These are phyloP conservation scores for Nasturtium officinale DNA, from an alignment of 345 rosid species.

Conservation along the genomic window DNA sequence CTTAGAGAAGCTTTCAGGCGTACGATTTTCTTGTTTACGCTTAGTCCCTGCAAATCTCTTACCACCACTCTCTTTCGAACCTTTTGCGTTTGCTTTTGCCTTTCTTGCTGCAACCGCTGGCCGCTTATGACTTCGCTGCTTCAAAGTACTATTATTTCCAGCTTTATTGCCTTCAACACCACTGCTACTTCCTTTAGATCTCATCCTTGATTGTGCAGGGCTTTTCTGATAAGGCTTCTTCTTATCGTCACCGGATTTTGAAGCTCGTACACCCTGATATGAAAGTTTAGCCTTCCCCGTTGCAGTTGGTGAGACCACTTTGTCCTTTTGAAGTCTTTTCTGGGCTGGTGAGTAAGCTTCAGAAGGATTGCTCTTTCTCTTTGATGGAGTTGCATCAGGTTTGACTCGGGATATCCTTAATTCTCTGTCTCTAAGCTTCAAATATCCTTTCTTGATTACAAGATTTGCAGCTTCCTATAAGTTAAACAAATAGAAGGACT, in stretches of 20 bases:
- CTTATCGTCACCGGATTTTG: conserved; percentile 61
- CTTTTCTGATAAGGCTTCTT: conserved; percentile 50
- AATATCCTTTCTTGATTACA: conserved; percentile 57
- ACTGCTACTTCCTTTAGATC: conserved; percentile 42
- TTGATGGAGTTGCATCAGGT: conserved; percentile 63
- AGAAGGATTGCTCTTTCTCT: conserved; percentile 57
- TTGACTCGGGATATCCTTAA: conserved; percentile 66
- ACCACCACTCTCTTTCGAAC: conserved; percentile 46
- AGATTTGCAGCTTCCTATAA: conserved; percentile 79
- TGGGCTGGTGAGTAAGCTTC: conserved; percentile 48
- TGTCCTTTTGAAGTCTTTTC: conserved; percentile 49
- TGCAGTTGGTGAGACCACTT: conserved; percentile 50
- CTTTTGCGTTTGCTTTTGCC: conserved; percentile 55
- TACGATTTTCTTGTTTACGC: conserved; percentile 67
- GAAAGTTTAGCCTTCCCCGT: conserved; percentile 49
- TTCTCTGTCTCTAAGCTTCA: conserved; percentile 80
- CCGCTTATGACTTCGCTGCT: conserved; percentile 56
- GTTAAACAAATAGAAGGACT: background rate
- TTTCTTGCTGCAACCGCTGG: conserved; percentile 89
- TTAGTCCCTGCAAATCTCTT: conserved; percentile 56
- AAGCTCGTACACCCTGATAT: conserved; percentile 87
- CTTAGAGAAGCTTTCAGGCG: conserved; percentile 56
- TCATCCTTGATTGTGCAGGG: conserved; percentile 41
- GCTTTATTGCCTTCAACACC: conserved; percentile 11
- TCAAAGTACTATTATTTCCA: conserved; percentile 42